These are phyloP conservation scores for Saposhnikovia divaricata DNA, from an alignment of 129 eudicot species.

Conservation along the genomic window DNA sequence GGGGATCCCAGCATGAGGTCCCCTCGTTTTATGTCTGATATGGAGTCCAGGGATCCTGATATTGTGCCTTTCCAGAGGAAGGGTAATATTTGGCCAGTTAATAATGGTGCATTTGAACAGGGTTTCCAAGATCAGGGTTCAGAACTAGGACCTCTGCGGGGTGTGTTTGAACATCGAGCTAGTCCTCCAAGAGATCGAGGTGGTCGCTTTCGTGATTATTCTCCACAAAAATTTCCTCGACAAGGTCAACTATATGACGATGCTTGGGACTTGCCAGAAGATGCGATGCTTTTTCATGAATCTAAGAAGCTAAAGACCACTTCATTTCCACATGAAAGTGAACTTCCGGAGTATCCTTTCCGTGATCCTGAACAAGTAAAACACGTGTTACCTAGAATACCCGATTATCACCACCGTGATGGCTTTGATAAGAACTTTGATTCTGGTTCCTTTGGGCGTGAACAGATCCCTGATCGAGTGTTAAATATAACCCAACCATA, in stretches of 20 bases:
- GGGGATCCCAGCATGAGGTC: conserved; percentile 39
- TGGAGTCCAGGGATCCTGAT: conserved; percentile 40
- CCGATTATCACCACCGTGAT: conserved; percentile 33
- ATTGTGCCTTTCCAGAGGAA: conserved; percentile 30
- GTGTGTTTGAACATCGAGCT: conserved; percentile 30
- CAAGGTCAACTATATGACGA: conserved; percentile 51
- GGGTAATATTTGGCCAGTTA: conserved; percentile 25
- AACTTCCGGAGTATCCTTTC: conserved; percentile 85
- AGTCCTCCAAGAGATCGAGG: conserved; percentile 54
- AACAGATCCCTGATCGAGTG: conserved; percentile 41
- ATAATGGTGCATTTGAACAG: conserved; percentile 36
- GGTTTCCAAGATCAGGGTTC: conserved; percentile 39
- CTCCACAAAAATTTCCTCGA: conserved; percentile 34
- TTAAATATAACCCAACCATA: conserved; percentile 37
- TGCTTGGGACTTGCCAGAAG: conserved; percentile 86
- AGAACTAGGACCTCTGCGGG: conserved; percentile 27
- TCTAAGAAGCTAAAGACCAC: conserved; percentile 62
- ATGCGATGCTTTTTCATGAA: conserved; percentile 41
- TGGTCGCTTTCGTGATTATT: conserved; percentile 39
- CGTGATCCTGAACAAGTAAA: conserved; percentile 49
- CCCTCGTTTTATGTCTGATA: conserved; percentile 34
- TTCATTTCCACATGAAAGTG: conserved; percentile 40
- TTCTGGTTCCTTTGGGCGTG: conserved; percentile 34
- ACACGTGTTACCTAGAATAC: conserved; percentile 28
- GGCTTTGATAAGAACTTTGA: conserved; percentile 29